phyloP scores from a whole-genome alignment of 2,329 filamentous ascomycete species.

The Curvularia sp. region DNA sequence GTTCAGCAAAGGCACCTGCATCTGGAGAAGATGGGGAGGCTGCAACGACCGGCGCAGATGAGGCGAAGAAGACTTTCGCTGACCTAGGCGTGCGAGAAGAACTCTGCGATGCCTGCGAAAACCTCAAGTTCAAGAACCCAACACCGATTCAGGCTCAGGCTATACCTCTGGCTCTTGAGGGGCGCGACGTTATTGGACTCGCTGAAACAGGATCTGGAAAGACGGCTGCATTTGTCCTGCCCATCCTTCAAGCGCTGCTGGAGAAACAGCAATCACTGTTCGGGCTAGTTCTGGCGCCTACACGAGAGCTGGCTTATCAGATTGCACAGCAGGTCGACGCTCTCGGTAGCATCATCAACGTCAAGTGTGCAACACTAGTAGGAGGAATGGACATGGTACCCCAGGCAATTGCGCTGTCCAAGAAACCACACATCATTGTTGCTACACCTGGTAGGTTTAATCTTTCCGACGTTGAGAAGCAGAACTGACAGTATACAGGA shows the following conservation, averaged over 20 bases:
- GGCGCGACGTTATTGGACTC: slow-evolving; percentile 88
- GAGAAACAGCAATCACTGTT: slow-evolving; percentile 86
- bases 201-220: slow-evolving; percentile 97
- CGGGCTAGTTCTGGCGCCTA: slow-evolving; percentile 89
- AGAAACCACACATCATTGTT: slow-evolving; percentile 93
- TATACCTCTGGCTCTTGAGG: slow-evolving; percentile 80
- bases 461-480: too few species aligned
- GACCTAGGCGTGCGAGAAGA: slow-evolving; percentile 82
- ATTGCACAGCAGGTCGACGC: slow-evolving; percentile 89
- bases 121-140: slow-evolving; percentile 81
- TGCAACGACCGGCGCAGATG: slow-evolving; percentile 28
- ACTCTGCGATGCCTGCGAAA: slow-evolving; percentile 85
- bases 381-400: slow-evolving; percentile 96
- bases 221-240: slow-evolving; percentile 92
- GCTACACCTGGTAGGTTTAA: slow-evolving; percentile 71
- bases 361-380: slow-evolving; percentile 84
- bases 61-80: slow-evolving; percentile 68
- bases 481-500: slow-evolving; percentile 54
- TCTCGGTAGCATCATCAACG: slow-evolving; percentile 84
- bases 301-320: slow-evolving; percentile 90
- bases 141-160: slow-evolving; percentile 89
- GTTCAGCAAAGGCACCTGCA: background rate
- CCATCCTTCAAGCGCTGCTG: slow-evolving; percentile 87
- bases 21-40: slow-evolving; percentile 5
- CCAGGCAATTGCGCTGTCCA: slow-evolving; percentile 89